phyloP scores from a whole-genome alignment of 768 basidiomycete species.

The Lactarius hatsudake region DNA sequence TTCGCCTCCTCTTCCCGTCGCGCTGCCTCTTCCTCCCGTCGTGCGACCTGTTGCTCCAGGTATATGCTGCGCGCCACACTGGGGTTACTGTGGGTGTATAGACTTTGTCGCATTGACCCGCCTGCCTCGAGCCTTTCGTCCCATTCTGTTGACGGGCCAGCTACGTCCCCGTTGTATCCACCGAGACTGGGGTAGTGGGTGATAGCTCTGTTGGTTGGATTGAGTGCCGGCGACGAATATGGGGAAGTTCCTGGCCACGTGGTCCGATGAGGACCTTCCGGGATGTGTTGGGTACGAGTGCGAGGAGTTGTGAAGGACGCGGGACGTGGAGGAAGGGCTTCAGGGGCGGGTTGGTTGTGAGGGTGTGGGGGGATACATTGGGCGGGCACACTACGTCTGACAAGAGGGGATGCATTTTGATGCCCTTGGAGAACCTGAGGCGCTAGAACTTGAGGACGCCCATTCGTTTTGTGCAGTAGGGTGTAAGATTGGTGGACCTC shows the following conservation, averaged over 20 bases:
- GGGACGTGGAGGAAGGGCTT: neutral
- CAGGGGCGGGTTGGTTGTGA: neutral
- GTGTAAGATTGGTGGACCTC: neutral
- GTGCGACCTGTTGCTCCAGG: slow-evolving; percentile 15
- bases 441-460: neutral
- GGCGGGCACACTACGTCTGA: neutral
- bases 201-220: neutral
- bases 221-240: neutral
- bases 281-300: neutral
- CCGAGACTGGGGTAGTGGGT: neutral
- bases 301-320: neutral
- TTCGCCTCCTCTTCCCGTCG: slow-evolving; percentile 12
- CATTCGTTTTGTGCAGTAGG: neutral
- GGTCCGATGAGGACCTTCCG: slow-evolving; percentile 2
- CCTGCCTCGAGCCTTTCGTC: slow-evolving; percentile 12
- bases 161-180: neutral
- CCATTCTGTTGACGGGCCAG: neutral
- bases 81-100: slow-evolving; percentile 19
- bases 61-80: slow-evolving; percentile 14
- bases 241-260: slow-evolving; percentile 9
- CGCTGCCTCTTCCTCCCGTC: slow-evolving; percentile 17
- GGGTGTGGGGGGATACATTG: neutral
- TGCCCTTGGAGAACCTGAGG: neutral
- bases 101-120: slow-evolving; percentile 1
- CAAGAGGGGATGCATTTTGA: neutral